Base-by-base conservation (phyloP, 108 stramenopile genomes). In the Halocafeteria seosinensis region DNA sequence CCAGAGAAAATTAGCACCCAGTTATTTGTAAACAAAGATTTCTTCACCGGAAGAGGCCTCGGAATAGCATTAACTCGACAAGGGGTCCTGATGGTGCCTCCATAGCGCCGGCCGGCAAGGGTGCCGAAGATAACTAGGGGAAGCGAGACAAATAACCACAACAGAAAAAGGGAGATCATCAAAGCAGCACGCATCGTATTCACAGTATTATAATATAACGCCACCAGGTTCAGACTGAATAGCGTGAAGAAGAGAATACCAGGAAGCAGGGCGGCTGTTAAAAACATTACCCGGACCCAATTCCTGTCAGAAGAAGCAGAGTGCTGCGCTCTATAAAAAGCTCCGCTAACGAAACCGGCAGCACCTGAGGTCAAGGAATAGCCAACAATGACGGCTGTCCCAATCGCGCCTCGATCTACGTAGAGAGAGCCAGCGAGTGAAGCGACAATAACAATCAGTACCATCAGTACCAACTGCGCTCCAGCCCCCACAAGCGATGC, bases 41-140 rank as follows among this genome's bases (percentile, higher is more conserved):
- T 85, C 66, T 84, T 87, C 32, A 89, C 85, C 3, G 93, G 90
- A 38, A 91, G 88, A n/a, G 87, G 89, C 62, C 90, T 76, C 55
- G 95, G 88, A 60, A 91, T 88, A 65, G 88, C 86, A 76, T 97
- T 94, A 53, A 97, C 91, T 26, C 95, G 87, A 71, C 91, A 91
- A 27, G 92, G 92, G 74, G 92, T 90, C 62, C 77, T 33, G 3
- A 11, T 69, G 36, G 68, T 77, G 17, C 69, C 76, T 11, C 55
- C 81, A 63, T 81, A 85, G 73, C 92, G 90, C 34, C 95, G 81
- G 12, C 95, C 95, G 34, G 89, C 62, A 55, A 92, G 71, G 50
- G 91, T 92, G 34, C 95, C 95, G 50, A 87, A 69, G 58, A 94
- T 84, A 53, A 84, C 78, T 26, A 97, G 84, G 21, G 95, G 95